Evolutionary conservation across 345 rosid species (phyloP), one percentile per base, ranked within the genome.

Genomic region (Melaleuca quinquenervia): DNA sequence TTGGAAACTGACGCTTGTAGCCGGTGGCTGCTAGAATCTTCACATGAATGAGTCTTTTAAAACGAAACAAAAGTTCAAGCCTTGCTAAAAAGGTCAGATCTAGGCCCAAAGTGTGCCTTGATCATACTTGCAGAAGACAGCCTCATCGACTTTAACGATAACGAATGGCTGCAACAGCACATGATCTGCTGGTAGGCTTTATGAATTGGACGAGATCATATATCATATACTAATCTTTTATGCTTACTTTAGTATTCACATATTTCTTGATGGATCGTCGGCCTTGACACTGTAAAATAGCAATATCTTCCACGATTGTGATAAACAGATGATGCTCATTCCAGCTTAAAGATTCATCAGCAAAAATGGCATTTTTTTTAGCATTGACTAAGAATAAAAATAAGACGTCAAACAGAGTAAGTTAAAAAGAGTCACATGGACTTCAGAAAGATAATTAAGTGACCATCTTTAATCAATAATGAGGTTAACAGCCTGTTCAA

Each of bases 381-480:
- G 76, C 76, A 64, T 64, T 64, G 76, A 64, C 76, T 29, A 64
- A 64, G 76, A 15, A 64, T 14, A 29, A 15, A 15, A 29, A 29
- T 8, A 1, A 62, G 75, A 14, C 27, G 75, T 27, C 75, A 62
- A 62, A 29, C 41, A 15, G 7, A 62, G 74, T 13, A 27, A 60
- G 41, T 62, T 27, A 27, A 62, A 12, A 27, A 32, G 11, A 29
- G 76, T 64, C 44, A 36, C 44, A 29, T 16, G 76, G 76, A 64
- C 44, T 64, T 97, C 97, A 95, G 58, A 26, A 64, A n/a, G 5
- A 32, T 82, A 49, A 29, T 18, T 13, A 76, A 54, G 20, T 29
- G 8, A 41, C 41, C 41, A 41, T 41, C 41, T 41, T 41, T 41
- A 41, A 41, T 41, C 41, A 41, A 41, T 41, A 2, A 4, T 41